Evolutionary conservation across 23 red algal genomes (phyloP), one percentile per base, ranked within the genome.

Genomic region (Gracilariopsis chorda): DNA sequence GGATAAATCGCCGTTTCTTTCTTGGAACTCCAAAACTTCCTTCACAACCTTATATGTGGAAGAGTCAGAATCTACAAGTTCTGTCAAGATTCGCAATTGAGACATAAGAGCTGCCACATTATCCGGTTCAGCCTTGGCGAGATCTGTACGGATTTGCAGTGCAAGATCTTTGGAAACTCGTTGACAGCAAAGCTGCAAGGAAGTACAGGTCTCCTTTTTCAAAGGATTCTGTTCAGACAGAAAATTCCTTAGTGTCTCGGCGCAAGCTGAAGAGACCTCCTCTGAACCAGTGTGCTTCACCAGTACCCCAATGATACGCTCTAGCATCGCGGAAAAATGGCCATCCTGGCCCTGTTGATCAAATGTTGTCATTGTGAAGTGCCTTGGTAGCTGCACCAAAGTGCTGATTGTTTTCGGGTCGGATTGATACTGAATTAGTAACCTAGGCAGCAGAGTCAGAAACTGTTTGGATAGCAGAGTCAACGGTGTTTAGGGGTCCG

Each of bases 351-450:
- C 86, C 80, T 78, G 48, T 49, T 68, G 49, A 4, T 80, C 72
- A 32, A 78, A 49, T 28, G 24, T 48, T 10, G 60, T 29, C 46
- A 67, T 78, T 1, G 56, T 42, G 40, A 90, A 90, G 44, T 80
- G 53, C 24, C 37, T 40, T 34, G 90, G 90, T 29, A 95, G 87
- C 25, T 67, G 51, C 33, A 77, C 51, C 7, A 95, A 55, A 28
- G 58, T 48, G 39, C 68, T 44, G 7, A 92, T 43, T 20, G 83
- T 49, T 21, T 46, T 30, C 14, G 77, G 44, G 12, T 95, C 94
- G 6, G 94, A 60, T 30, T 91, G 86, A 77, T 86, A 95, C 12
- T 83, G 84, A 16, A 37, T 64, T 11, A 95, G 72, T 37, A 95
- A 77, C 19, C 49, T 7, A 19, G 94, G 87, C n/a, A 95, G 81